Conservation (phyloP, 2,329 filamentous ascomycete genomes). For the Xylaria sp. region DNA sequence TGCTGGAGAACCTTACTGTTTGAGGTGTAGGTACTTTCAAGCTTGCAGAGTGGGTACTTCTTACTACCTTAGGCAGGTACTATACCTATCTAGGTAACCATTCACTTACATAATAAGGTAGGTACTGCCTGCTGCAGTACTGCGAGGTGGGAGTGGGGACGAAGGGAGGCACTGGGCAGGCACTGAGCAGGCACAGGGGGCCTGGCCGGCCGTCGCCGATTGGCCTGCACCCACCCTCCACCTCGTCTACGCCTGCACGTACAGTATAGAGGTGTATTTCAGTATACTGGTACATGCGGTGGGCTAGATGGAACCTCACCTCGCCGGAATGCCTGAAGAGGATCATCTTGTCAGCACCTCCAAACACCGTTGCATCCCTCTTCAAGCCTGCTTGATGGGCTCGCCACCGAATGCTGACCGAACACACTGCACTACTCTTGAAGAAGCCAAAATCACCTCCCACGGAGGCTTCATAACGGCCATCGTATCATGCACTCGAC, state of each 20-base stretch:
- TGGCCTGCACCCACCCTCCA: not conserved
- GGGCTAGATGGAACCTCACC: not conserved
- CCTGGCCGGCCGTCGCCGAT: conserved; percentile 19
- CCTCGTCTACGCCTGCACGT: no score
- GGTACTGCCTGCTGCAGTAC: no score
- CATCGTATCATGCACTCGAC: no score
- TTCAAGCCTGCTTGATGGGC: not conserved
- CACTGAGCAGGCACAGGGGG: not conserved
- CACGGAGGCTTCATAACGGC: not conserved
- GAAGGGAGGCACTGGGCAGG: not conserved
- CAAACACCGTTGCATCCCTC: not conserved
- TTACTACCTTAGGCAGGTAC: no score
- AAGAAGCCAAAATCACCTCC: not conserved
- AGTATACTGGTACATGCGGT: not conserved
- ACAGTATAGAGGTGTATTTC: no score
- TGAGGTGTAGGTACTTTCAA: not conserved
- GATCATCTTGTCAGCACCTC: conserved; percentile 4
- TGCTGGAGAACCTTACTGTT: not conserved
- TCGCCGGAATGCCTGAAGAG: not conserved
- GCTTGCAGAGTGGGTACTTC: no score
- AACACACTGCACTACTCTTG: no score
- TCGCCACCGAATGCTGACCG: not conserved
- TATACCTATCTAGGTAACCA: no score
- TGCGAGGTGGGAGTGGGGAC: not conserved
- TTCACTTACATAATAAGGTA: no score